Evolutionary conservation across 257 asterid species (phyloP).

Genomic region (Capsicum rhomboideum): DNA sequence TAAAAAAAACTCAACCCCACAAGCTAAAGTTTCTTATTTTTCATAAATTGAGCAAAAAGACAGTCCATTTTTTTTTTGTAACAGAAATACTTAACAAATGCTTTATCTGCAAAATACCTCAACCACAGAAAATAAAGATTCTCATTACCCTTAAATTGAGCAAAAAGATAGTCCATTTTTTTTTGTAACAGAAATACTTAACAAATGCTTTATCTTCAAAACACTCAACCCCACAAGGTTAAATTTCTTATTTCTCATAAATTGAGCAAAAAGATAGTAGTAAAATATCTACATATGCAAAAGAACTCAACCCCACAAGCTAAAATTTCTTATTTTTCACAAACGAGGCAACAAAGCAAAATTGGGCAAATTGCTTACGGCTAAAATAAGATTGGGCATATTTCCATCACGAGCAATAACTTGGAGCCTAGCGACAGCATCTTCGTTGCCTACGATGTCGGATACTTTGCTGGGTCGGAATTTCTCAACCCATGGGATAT

Average conservation of each 20-base stretch:
- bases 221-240: background rate
- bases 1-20: background rate
- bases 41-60: background rate
- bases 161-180: background rate
- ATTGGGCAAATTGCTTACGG: constrained; percentile 29
- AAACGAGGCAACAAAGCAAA: background rate
- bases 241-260: background rate
- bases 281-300: too few relatives aligned
- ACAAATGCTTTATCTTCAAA: background rate
- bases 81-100: too few relatives aligned
- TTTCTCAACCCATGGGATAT: constrained; percentile 96
- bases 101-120: too few relatives aligned
- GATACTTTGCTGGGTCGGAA: constrained; percentile 72
- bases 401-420: constrained; percentile 90
- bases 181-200: background rate
- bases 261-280: background rate
- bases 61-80: too few relatives aligned
- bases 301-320: background rate
- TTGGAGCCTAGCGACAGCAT: constrained; percentile 88
- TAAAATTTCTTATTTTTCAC: background rate
- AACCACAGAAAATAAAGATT: too few relatives aligned
- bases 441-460: constrained; percentile 90
- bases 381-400: constrained; percentile 88
- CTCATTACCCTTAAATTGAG: background rate
- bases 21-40: background rate